A percentile compares a stretch with the other conserved stretches of the same genome.
Evolutionary conservation across 495 filamentous ascomycete genomes (phyloP).

Genomic region (Rostrohypoxylon terebratum): DNA sequence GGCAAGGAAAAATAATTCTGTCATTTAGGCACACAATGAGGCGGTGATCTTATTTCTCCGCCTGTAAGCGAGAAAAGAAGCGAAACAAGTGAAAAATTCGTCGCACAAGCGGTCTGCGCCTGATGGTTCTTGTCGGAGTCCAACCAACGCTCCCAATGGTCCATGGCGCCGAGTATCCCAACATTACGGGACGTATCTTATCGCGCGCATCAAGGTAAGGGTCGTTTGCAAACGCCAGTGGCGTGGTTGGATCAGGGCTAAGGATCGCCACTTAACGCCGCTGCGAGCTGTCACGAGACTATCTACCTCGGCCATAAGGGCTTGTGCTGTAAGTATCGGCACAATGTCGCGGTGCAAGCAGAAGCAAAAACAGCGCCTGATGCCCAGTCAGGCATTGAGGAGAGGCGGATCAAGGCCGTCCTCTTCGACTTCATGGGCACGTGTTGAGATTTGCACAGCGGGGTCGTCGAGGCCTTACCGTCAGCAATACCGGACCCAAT

Average conservation of each 20-base stretch:
- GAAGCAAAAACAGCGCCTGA: background rate
- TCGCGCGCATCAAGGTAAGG: background rate
- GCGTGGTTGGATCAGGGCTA: slow-evolving; percentile 2
- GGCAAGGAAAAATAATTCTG: slow-evolving; percentile 8
- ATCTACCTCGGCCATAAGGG: background rate
- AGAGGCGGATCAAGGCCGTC: slow-evolving; percentile 52
- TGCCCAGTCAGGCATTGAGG: slow-evolving; percentile 11
- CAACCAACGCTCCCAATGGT: slow-evolving; percentile 10
- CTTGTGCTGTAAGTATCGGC: background rate
- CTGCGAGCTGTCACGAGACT: slow-evolving; percentile 15
- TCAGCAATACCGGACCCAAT: slow-evolving; percentile 38
- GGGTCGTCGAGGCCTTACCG: slow-evolving; percentile 47
- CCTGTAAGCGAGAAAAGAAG: slow-evolving; percentile 21
- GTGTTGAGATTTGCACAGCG: slow-evolving; percentile 58
- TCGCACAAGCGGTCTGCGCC: slow-evolving; percentile 37
- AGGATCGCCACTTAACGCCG: slow-evolving; percentile 3
- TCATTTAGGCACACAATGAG: slow-evolving; percentile 22
- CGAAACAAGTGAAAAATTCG: background rate
- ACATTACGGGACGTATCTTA: background rate
- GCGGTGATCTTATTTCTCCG: slow-evolving; percentile 33
- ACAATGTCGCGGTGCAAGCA: slow-evolving; percentile 26
- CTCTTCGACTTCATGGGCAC: slow-evolving; percentile 64
- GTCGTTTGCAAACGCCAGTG: slow-evolving; percentile 8
- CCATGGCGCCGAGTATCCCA: slow-evolving; percentile 3
- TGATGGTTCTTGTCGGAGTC: slow-evolving; percentile 18